Percentiles rank a stretch among this genome's conserved stretches.
These are phyloP conservation scores for Cryptococcus floricola DNA, from an alignment of 1,284 basidiomycete genomes.

Conservation along the genomic window DNA sequence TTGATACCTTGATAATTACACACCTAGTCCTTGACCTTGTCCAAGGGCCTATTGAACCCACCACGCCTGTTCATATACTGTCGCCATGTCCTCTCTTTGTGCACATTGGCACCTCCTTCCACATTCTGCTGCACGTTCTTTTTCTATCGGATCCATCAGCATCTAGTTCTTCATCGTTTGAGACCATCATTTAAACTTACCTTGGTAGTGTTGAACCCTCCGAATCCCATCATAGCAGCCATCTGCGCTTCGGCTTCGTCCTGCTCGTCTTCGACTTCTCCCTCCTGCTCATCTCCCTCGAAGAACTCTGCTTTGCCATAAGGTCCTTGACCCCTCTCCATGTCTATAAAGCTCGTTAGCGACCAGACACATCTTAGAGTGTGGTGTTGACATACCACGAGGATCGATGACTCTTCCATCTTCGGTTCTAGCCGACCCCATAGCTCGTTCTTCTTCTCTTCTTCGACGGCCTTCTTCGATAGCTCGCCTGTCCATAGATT, in stretches of 20 bases:
- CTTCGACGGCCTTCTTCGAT: conserved; percentile 46
- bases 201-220: conserved; percentile 85
- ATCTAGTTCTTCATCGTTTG: background rate
- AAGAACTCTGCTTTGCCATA: background rate
- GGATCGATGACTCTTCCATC: conserved; percentile 20
- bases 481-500: conserved; percentile 39
- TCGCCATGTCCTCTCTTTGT: conserved; percentile 89
- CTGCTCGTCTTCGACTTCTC: conserved; percentile 57
- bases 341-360: background rate
- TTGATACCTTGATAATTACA: background rate
- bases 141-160: conserved; percentile 54
- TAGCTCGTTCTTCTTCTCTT: conserved; percentile 45
- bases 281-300: conserved; percentile 14
- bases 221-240: conserved; percentile 86
- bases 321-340: background rate
- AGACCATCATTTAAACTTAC: conserved; percentile 50
- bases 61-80: conserved; percentile 71
- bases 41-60: conserved; percentile 84
- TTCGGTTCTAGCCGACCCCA: conserved; percentile 33
- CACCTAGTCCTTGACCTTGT: conserved; percentile 59
- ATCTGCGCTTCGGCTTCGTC: conserved; percentile 64
- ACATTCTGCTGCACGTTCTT: conserved; percentile 59
- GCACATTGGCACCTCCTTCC: conserved; percentile 63
- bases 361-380: background rate
- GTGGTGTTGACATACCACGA: conserved; percentile 16